A percentile compares a stretch with the other conserved stretches of the same genome.
phyloP scores from a whole-genome alignment of 768 basidiomycete species.

The Basidioascus undulatus region DNA sequence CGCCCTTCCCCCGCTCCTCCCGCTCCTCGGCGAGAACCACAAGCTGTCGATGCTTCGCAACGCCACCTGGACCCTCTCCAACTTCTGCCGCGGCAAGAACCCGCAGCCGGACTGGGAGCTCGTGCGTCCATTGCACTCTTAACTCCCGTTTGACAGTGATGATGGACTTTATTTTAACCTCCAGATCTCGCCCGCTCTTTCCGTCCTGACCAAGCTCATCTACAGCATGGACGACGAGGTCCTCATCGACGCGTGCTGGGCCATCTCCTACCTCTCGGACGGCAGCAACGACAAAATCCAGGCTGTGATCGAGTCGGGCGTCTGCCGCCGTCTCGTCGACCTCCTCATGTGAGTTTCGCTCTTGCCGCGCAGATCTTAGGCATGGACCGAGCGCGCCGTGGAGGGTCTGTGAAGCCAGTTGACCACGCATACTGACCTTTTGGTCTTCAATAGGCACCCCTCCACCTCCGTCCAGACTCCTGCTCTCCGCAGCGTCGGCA shows the following conservation, averaged over 20 bases:
- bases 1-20: constrained; percentile 73
- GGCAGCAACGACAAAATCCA: constrained; percentile 99
- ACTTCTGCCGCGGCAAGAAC: constrained; percentile 94
- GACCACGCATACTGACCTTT: background rate
- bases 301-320: constrained; percentile 94
- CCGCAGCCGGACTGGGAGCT: constrained; percentile 97
- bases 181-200: constrained; percentile 91
- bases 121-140: constrained; percentile 26
- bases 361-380: too few relatives aligned
- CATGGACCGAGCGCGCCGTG: too few relatives aligned
- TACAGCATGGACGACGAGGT: constrained; percentile 98
- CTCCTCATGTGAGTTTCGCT: constrained; percentile 52
- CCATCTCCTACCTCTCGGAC: constrained; percentile 95
- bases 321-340: constrained; percentile 90
- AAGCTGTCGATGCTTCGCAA: constrained; percentile 88
- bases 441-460: constrained; percentile 18
- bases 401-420: background rate
- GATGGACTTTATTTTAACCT: constrained; percentile 5
- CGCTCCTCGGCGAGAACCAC: constrained; percentile 72
- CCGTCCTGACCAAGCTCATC: constrained; percentile 91
- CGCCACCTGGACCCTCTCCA: constrained; percentile 97
- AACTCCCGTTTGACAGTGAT: background rate
- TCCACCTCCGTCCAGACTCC: constrained; percentile 86
- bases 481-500: constrained; percentile 90
- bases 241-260: constrained; percentile 98